Conservation (phyloP, 129 eudicot species). For the Lactuca saligna region DNA sequence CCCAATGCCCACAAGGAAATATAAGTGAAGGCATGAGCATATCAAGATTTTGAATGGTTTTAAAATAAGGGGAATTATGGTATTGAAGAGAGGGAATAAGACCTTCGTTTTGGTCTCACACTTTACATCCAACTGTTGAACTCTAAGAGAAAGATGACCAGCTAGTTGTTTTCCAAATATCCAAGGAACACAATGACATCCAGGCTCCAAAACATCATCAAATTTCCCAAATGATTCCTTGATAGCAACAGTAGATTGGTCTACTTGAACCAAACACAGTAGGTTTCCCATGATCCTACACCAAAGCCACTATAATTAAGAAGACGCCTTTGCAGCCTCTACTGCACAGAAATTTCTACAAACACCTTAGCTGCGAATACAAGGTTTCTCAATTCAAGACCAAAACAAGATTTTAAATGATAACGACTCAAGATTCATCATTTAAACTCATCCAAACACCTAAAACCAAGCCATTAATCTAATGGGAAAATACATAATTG, state of each 20-base stretch:
- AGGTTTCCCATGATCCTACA: conserved; percentile 58
- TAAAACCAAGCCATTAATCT: no score
- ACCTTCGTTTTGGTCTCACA: conserved; percentile 95
- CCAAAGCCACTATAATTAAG: background rate
- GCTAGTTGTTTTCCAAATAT: conserved; percentile 66
- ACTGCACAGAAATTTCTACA: conserved; percentile 24
- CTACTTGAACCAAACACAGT: conserved; percentile 68
- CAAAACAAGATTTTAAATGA: background rate
- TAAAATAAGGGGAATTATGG: no score
- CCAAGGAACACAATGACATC: conserved; percentile 90
- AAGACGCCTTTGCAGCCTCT: background rate
- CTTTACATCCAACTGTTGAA: conserved; percentile 76
- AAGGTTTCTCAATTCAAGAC: background rate
- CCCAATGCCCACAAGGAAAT: no score
- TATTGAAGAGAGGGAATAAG: background rate
- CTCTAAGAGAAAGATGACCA: conserved; percentile 66
- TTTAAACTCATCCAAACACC: no score
- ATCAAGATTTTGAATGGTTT: no score
- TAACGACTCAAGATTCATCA: background rate
- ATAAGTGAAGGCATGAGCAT: no score
- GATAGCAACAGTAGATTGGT: conserved; percentile 87
- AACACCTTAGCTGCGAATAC: conserved; percentile 13
- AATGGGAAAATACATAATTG: background rate
- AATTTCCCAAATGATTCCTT: conserved; percentile 74
- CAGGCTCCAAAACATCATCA: conserved; percentile 77